These are phyloP conservation scores for Nannochloropsis oceanica DNA, from an alignment of 108 stramenopile species.

Conservation along the genomic window DNA sequence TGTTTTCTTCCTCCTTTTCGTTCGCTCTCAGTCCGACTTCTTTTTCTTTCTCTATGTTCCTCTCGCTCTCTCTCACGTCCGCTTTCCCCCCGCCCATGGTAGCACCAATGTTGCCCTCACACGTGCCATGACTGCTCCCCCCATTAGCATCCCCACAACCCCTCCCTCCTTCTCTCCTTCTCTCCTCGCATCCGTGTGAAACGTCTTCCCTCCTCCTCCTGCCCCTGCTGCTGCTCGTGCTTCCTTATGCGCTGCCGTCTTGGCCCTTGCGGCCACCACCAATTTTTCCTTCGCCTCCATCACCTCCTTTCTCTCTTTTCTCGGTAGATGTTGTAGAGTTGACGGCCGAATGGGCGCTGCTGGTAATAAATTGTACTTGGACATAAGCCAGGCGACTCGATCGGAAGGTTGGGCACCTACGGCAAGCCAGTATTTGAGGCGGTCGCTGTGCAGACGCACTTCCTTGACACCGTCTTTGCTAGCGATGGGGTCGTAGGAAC, in stretches of 20 bases:
- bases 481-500: constrained; percentile 94
- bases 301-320: constrained; percentile 17
- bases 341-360: background rate
- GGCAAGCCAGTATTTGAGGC: constrained; percentile 79
- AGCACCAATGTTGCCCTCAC: background rate
- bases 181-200: background rate
- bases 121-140: background rate
- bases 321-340: constrained; percentile 9
- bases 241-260: background rate
- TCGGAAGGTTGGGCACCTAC: constrained; percentile 89
- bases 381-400: constrained; percentile 83
- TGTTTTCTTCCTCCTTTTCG: too few relatives aligned
- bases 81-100: background rate
- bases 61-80: too few relatives aligned
- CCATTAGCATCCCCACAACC: background rate
- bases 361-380: constrained; percentile 43
- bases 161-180: background rate
- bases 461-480: constrained; percentile 77
- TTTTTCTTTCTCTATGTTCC: too few relatives aligned
- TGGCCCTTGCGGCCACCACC: background rate
- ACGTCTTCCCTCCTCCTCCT: too few relatives aligned
- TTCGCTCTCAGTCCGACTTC: too few relatives aligned
- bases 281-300: background rate
- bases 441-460: constrained; percentile 80
- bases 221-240: too few relatives aligned